Evolutionary conservation across 2,329 filamentous ascomycete genomes (phyloP), one percentile per base, ranked within the genome.

Genomic region (Ustilaginoidea virens): DNA sequence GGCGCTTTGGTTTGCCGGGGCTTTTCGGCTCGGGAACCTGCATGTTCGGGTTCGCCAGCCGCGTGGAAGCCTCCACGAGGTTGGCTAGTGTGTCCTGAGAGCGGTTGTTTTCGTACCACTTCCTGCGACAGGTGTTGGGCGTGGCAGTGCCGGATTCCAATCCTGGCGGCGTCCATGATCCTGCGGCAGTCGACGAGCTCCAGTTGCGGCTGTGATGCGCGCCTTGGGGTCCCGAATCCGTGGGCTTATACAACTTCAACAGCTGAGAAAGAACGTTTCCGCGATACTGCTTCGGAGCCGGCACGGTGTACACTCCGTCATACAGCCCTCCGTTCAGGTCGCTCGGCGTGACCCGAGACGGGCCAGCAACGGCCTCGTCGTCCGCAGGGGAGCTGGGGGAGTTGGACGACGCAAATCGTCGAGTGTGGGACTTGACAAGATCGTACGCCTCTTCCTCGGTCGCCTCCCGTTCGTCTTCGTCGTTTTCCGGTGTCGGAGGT

Each of bases 61-160:
- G 33, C 29, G 54, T 52, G 1, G 60, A 62, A n/a, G 60, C 60
- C 31, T 56, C 58, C 8, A 61, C 53, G 21, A 63, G 49, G 27
- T 58, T 63, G 35, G 55, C 52, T 15, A 63, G 46, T 0, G 60
- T 63, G 15, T 63, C 60, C 24, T 54, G 51, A 1, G 60, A 63
- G 5, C 51, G 53, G 36, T 60, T 58, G 39, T 60, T 53, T 28
- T 62, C 55, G 39, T 63, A 63, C 60, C 60, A 63, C 32, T 63
- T 63, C 34, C 46, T 52, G 24, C 51, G 48, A 17, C 42, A 58
- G 4, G 58, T 23, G 21, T 43, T 60, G 5, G 60, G 60, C 4
- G 59, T 63, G 3, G 49, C 46, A 2, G 51, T 46, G 5, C 60
- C 60, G 2, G 47, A 50, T 4, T 34, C 41, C 1, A 52, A 51